Percentiles rank a stretch among this genome's conserved stretches.
These are phyloP conservation scores for Barbarea vulgaris DNA, from an alignment of 345 rosid genomes.

Conservation along the genomic window DNA sequence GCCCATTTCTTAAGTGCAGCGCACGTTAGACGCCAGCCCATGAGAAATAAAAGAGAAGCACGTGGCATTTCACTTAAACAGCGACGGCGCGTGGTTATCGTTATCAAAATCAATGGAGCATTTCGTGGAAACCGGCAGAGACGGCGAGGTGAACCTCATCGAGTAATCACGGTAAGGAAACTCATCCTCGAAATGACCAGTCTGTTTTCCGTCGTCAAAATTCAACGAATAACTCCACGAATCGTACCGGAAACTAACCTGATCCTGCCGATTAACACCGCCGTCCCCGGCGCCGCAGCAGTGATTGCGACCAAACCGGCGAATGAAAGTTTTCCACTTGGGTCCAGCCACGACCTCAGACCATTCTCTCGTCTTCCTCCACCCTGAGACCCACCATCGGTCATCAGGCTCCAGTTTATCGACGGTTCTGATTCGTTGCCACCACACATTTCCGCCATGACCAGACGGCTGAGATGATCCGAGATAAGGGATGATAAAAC, in stretches of 20 bases:
- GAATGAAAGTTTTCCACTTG: conserved; percentile 57
- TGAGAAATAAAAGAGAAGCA: neutral
- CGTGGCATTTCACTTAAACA: conserved; percentile 20
- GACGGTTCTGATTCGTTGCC: conserved; percentile 46
- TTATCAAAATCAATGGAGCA: conserved; percentile 47
- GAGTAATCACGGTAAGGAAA: conserved; percentile 49
- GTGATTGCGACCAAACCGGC: conserved; percentile 43
- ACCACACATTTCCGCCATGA: conserved; percentile 44
- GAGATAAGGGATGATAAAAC: conserved; percentile 45
- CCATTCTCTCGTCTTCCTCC: conserved; percentile 55
- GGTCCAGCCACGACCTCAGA: conserved; percentile 57
- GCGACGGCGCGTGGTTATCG: conserved; percentile 26
- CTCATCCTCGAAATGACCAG: conserved; percentile 44
- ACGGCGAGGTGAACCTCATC: conserved; percentile 48
- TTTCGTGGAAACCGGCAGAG: conserved; percentile 50
- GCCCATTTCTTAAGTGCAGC: conserved; percentile 9
- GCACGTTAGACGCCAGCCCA: conserved; percentile 29
- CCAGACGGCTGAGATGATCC: conserved; percentile 36
- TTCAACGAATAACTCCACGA: conserved; percentile 82
- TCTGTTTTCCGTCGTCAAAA: conserved; percentile 68
- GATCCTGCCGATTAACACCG: conserved; percentile 33
- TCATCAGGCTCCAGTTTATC: conserved; percentile 38
- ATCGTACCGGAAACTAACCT: conserved; percentile 63
- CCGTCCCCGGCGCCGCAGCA: conserved; percentile 24
- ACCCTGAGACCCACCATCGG: conserved; percentile 49